Conservation (phyloP, 352 stramenopile genomes). For the Pythium oligandrum region DNA sequence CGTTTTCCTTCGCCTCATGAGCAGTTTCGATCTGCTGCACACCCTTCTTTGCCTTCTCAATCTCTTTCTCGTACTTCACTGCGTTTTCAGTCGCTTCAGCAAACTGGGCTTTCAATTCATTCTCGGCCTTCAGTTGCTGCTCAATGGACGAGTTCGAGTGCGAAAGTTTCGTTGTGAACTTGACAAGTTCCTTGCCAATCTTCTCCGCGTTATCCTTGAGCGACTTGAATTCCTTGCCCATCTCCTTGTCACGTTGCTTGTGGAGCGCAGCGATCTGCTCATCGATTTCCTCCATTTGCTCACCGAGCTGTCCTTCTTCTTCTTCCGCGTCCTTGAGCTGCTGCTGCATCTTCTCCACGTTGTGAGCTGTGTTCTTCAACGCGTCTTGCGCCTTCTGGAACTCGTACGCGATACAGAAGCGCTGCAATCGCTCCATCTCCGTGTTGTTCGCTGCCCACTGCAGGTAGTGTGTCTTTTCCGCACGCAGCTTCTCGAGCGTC, state of each 20-base stretch:
- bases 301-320: conserved; percentile 48
- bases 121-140: conserved; percentile 54
- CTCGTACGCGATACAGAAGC: conserved; percentile 96
- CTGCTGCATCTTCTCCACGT: conserved; percentile 89
- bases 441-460: conserved; percentile 98
- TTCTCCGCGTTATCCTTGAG: conserved; percentile 79
- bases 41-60: conserved; percentile 66
- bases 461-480: conserved; percentile 97
- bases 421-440: conserved; percentile 96
- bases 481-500: conserved; percentile 96
- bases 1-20: conserved; percentile 47
- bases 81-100: conserved; percentile 77
- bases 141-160: conserved; percentile 71
- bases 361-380: conserved; percentile 78
- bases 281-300: conserved; percentile 84
- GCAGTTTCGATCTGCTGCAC: conserved; percentile 45
- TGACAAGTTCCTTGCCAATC: conserved; percentile 79
- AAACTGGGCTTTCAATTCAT: conserved; percentile 60
- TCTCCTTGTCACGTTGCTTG: conserved; percentile 72
- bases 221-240: conserved; percentile 79
- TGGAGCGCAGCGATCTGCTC: conserved; percentile 45
- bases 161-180: conserved; percentile 77
- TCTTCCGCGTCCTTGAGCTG: conserved; percentile 71
- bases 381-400: conserved; percentile 89
- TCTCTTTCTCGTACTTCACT: conserved; percentile 77